Evolutionary conservation across 306 rosid species (phyloP).

Genomic region (Vigna reflexopilosa): DNA sequence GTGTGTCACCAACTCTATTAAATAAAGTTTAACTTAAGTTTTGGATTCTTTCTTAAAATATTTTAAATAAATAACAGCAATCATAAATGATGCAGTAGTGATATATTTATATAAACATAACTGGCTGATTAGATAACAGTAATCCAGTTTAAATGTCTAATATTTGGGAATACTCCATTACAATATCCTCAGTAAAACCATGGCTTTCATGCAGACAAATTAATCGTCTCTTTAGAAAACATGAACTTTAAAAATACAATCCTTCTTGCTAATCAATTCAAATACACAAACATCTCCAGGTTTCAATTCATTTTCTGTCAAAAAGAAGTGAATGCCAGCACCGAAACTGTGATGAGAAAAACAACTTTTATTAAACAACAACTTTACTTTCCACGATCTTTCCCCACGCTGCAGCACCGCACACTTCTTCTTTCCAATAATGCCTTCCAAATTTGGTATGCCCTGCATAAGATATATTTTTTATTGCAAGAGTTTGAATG

Average conservation of each 20-base stretch:
- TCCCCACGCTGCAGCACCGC: slow-evolving; percentile 3
- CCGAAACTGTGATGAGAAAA: neutral
- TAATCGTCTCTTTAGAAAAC: neutral
- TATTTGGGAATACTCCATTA: no score
- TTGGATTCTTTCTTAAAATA: no score
- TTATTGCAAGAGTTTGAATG: neutral
- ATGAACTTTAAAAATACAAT: slow-evolving; percentile 28
- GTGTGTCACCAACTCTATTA: no score
- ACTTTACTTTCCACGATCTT: slow-evolving; percentile 30
- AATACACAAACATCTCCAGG: neutral
- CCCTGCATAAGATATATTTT: slow-evolving; percentile 3
- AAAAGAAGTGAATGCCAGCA: neutral
- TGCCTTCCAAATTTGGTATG: slow-evolving; percentile 12
- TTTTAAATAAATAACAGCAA: no score
- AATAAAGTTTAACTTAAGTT: no score
- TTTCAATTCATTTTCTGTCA: slow-evolving; percentile 22
- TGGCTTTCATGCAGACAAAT: no score
- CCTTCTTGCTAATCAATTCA: slow-evolving; percentile 12
- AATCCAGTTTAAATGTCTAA: no score
- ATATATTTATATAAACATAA: no score
- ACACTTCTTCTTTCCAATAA: neutral
- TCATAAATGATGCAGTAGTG: no score
- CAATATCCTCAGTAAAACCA: no score
- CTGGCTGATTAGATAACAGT: no score
- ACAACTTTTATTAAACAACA: no score